These are phyloP conservation scores for Hypoxylon sp. DNA, from an alignment of 2,329 filamentous ascomycete species.

Conservation along the genomic window DNA sequence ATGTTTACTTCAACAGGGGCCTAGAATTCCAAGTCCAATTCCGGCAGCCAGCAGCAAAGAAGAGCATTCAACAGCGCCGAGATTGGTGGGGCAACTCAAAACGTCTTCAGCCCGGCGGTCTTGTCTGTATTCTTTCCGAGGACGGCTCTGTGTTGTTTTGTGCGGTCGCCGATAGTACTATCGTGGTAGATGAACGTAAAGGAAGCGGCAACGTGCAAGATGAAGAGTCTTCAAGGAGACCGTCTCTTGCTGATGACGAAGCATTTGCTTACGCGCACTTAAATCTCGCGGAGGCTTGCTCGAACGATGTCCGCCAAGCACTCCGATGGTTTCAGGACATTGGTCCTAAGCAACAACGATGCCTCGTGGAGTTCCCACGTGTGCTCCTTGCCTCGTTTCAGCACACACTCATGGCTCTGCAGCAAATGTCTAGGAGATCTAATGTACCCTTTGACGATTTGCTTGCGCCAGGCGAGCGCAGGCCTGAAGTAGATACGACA, in stretches of 20 bases:
- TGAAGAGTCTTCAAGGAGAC: background rate
- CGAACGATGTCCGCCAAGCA: constrained; percentile 44
- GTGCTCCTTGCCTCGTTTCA: constrained; percentile 71
- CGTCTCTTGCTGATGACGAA: constrained; percentile 54
- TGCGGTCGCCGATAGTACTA: constrained; percentile 56
- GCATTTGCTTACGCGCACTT: constrained; percentile 54
- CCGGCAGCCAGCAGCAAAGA: constrained; percentile 58
- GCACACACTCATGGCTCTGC: constrained; percentile 69
- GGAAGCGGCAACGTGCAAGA: background rate
- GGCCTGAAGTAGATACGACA: constrained; percentile 30
- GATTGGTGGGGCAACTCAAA: constrained; percentile 67
- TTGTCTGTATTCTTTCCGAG: constrained; percentile 65
- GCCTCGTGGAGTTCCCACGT: constrained; percentile 73
- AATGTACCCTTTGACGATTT: constrained; percentile 66
- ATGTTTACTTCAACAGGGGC: constrained; percentile 52
- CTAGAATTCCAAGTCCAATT: constrained; percentile 63
- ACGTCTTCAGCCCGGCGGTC: constrained; percentile 63
- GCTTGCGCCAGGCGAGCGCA: constrained; percentile 55
- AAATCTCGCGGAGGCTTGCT: constrained; percentile 49
- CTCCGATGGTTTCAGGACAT: constrained; percentile 53
- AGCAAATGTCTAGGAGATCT: constrained; percentile 63
- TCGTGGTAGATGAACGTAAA: constrained; percentile 39
- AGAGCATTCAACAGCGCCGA: constrained; percentile 52
- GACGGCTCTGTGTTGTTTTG: constrained; percentile 59
- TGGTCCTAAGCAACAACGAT: constrained; percentile 36